Conservation (phyloP, 1,284 basidiomycete genomes). For the Volvariella volvacea region DNA sequence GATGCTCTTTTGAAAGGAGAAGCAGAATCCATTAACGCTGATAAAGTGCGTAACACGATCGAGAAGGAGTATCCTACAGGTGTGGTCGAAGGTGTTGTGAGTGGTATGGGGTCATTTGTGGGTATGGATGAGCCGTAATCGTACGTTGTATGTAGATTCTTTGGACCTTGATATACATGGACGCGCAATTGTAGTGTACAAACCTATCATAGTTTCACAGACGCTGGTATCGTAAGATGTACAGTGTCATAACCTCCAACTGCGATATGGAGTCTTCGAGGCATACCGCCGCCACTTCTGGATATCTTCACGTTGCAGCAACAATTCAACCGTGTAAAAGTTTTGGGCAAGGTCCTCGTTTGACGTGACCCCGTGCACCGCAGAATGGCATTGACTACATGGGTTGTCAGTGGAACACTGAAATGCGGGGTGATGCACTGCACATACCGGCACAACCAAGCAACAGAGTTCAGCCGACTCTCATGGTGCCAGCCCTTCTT, state of each 20-base stretch:
- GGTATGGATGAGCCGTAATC: slow-evolving; percentile 41
- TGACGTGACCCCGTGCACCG: slow-evolving; percentile 40
- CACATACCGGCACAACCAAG: slow-evolving; percentile 49
- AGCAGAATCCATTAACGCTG: slow-evolving; percentile 11
- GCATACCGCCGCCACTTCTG: slow-evolving; percentile 49
- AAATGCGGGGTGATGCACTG: neutral
- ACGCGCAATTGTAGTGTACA: too few species aligned
- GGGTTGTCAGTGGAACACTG: neutral
- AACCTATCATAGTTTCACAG: too few species aligned
- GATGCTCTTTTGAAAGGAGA: slow-evolving; percentile 29
- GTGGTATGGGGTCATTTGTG: slow-evolving; percentile 34
- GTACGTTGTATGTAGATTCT: neutral
- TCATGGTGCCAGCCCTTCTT: slow-evolving; percentile 51
- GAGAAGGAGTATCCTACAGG: slow-evolving; percentile 12
- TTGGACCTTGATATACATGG: too few species aligned
- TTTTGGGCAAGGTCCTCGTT: slow-evolving; percentile 44
- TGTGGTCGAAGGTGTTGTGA: slow-evolving; percentile 25
- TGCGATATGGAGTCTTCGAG: slow-evolving; percentile 21
- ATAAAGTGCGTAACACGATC: slow-evolving; percentile 4
- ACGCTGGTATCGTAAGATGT: slow-evolving; percentile 22
- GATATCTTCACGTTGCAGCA: slow-evolving; percentile 46
- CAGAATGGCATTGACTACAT: slow-evolving; percentile 40
- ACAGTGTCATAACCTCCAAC: too few species aligned
- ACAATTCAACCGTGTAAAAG: slow-evolving; percentile 41
- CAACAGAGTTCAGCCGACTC: slow-evolving; percentile 44